phyloP scores from a whole-genome alignment of 257 asterid genomes.

The Anisodus tanguticus region DNA sequence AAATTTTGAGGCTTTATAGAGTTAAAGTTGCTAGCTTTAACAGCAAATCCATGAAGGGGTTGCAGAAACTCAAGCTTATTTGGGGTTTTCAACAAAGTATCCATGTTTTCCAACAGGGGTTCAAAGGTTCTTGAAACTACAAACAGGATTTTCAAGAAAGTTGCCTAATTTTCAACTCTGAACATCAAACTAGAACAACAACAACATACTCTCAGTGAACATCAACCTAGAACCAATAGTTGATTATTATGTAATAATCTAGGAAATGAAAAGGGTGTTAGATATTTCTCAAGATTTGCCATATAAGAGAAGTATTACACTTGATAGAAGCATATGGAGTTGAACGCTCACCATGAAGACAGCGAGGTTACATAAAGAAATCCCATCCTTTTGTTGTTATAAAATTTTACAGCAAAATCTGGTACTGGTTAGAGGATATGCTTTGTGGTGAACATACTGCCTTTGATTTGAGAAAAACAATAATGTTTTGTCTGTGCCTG shows the following conservation, averaged over 20 bases:
- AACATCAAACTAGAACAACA: constrained; percentile 1
- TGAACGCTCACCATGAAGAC: constrained; percentile 17
- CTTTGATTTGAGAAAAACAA: not conserved
- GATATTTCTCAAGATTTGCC: constrained; percentile 20
- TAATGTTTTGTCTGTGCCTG: not conserved
- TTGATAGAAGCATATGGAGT: not conserved
- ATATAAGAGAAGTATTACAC: not conserved
- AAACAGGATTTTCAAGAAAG: constrained; percentile 37
- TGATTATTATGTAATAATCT: not conserved
- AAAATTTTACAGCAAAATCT: not conserved
- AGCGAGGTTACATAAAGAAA: not conserved
- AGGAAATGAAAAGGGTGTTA: not conserved
- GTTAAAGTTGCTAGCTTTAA: constrained; percentile 55
- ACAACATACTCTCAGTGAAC: not conserved
- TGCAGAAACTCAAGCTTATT: constrained; percentile 75
- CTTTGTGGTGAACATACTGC: constrained; percentile 19
- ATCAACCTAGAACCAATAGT: constrained; percentile 12
- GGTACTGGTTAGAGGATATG: not conserved
- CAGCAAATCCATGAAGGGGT: constrained; percentile 61
- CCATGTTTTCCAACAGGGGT: constrained; percentile 53
- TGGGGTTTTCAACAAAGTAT: constrained; percentile 72
- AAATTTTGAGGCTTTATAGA: constrained; percentile 58
- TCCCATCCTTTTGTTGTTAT: not conserved
- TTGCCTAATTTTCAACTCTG: constrained; percentile 20
- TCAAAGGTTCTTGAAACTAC: constrained; percentile 31